Evolutionary conservation across 2,329 filamentous ascomycete genomes (phyloP), one percentile per base, ranked within the genome.

Genomic region (Xylaria multiplex): DNA sequence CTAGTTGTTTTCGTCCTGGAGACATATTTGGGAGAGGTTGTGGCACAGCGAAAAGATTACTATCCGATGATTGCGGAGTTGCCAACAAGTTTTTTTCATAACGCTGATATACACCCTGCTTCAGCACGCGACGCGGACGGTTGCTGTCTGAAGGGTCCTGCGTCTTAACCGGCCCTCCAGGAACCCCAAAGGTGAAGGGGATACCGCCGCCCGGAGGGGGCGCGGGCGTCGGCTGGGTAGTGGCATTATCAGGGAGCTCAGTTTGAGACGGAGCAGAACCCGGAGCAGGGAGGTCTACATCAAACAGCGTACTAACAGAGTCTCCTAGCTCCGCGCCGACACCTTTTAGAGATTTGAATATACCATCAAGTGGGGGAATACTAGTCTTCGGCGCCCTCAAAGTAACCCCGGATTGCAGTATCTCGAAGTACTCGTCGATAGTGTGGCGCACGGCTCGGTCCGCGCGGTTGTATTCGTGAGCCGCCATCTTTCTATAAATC

Each of bases 391-490:
- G 16, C 16, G 3, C 19, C 8, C 6, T 5, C 6, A 24, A 40
- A 14, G 2, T 19, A 14, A 6, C 6, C 4, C 6, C 27, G 32
- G 48, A 62, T 6, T 19, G 65, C 46, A 1, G 11, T 14, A 13
- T 13, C 13, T 5, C 0, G 27, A 70, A 40, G 55, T 59, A 71
- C 9, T 71, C 67, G 43, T 76, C 72, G 1, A 77, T 42, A 1
- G 66, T 61, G 0, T 37, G 9, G 6, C 73, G 75, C 35, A 77
- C 68, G 11, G 65, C 68, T 4, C 59, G 59, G 42, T 71, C 66
- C 2, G 65, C 32, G n/a, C 52, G 52, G 2, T 30, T n/a, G 35
- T 74, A 77, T 48, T 75, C 71, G 9, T 52, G 65, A 0, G 62
- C 9, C 1, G 71, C 74, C 14, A 74, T 54, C 16, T 64, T 56